Percentiles rank a stretch among this genome's conserved stretches.
phyloP scores from a whole-genome alignment of 2,329 filamentous ascomycete genomes.

The Dactylellina haptotyla region DNA sequence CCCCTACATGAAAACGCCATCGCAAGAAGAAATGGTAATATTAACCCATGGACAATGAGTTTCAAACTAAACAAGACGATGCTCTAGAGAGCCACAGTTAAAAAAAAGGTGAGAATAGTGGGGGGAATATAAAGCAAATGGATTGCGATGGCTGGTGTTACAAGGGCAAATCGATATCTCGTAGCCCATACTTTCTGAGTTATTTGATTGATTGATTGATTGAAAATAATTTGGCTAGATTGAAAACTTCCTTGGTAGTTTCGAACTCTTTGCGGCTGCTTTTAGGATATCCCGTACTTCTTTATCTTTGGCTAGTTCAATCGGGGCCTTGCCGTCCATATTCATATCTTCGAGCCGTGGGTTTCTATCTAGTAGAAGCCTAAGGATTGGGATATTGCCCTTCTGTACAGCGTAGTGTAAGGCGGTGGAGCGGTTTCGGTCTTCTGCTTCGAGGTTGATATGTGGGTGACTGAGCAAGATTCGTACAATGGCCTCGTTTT shows the following conservation, averaged over 20 bases:
- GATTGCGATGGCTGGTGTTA: neutral
- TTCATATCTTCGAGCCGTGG: conserved; percentile 50
- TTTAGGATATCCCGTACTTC: conserved; percentile 46
- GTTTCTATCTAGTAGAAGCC: conserved; percentile 40
- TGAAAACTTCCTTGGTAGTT: conserved; percentile 41
- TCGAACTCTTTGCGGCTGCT: conserved; percentile 29
- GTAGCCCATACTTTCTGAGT: neutral
- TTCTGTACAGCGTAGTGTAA: conserved; percentile 53
- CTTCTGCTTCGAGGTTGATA: conserved; percentile 45
- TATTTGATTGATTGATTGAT: neutral
- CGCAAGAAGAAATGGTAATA: too few relatives aligned
- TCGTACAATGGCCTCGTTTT: conserved; percentile 46
- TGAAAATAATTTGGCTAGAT: neutral
- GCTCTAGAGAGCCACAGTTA: too few relatives aligned
- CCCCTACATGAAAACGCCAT: too few relatives aligned
- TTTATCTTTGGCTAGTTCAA: conserved; percentile 50
- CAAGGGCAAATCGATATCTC: too few relatives aligned
- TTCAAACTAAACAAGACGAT: too few relatives aligned
- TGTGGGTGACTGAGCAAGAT: conserved; percentile 41
- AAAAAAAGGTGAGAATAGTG: too few relatives aligned
- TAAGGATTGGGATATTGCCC: conserved; percentile 39
- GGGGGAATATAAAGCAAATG: too few relatives aligned
- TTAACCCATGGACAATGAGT: too few relatives aligned
- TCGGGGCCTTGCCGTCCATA: conserved; percentile 50
- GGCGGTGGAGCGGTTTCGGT: conserved; percentile 49